Evolutionary conservation across 805 yeast species (phyloP), one percentile per base, ranked within the genome.

Genomic region (Sungouiella blattae): DNA sequence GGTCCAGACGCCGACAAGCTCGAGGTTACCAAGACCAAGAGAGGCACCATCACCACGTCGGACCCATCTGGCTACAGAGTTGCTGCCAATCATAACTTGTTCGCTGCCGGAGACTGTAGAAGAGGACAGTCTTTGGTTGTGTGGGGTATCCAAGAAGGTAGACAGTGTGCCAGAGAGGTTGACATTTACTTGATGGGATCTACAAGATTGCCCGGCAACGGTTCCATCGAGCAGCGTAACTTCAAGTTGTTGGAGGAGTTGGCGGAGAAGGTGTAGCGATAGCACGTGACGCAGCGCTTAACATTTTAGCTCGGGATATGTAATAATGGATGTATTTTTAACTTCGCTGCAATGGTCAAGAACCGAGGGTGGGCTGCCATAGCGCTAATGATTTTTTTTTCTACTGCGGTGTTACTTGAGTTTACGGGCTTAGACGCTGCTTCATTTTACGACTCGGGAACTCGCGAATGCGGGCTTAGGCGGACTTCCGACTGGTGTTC

Each of bases 121-220:
- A 82, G 98, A 68, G 98, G 98, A 18, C 98, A 91, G 71, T 87
- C 96, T 2, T 77, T 91, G 62, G 91, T 91, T 60, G 98, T 91
- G 37, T 93, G 98, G 98, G 98, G 98, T 68, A 91, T 91, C 51
- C 98, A 93, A 69, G 98, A 91, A 68, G 98, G 98, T 49, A 82
- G 98, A 71, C 96, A 91, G 66, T 88, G 96, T 77, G 98, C 98
- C 24, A 76, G 96, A 49, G 88, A 87, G 51, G 94, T 91, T 44
- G 98, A 91, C 58, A 61, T 70, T 49, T 84, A 62, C 60, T 71
- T 91, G 60, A 78, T 80, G 79, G 89, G 91, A 17, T 64, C 75
- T 44, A 75, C 95, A 14, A 75, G 84, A 55, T 74, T 93, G 53
- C 98, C 98, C 42, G 96, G 96, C 28, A 86, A 85, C 58, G 98